A percentile compares a stretch with the other conserved stretches of the same genome.
Evolutionary conservation across 2,329 filamentous ascomycete species (phyloP).

Genomic region (Mariannaea sp.): DNA sequence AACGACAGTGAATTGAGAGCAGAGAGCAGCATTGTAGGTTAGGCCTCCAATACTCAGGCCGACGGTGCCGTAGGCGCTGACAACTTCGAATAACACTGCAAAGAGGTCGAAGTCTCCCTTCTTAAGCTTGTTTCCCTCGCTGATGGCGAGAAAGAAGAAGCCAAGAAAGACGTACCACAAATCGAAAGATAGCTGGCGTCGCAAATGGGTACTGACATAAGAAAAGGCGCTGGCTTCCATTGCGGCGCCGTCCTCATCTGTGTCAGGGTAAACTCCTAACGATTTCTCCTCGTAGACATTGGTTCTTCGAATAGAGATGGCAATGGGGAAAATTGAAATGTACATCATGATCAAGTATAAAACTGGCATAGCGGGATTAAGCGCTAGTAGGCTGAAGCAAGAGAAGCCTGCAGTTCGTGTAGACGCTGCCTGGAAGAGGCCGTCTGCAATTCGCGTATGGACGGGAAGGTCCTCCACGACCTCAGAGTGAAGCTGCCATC

Average conservation of each 20-base stretch:
- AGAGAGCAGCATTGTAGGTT: slow-evolving; percentile 77
- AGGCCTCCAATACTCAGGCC: slow-evolving; percentile 87
- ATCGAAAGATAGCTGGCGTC: slow-evolving; percentile 93
- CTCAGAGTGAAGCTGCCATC: slow-evolving; percentile 68
- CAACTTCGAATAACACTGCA: slow-evolving; percentile 78
- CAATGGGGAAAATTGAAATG: slow-evolving; percentile 95
- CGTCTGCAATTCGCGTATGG: slow-evolving; percentile 79
- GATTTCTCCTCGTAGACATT: slow-evolving; percentile 96
- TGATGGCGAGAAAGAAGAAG: slow-evolving; percentile 89
- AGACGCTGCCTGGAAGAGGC: slow-evolving; percentile 86
- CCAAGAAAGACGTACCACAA: slow-evolving; percentile 96
- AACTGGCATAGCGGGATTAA: slow-evolving; percentile 91
- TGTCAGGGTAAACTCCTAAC: slow-evolving; percentile 70
- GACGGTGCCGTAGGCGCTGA: slow-evolving; percentile 93
- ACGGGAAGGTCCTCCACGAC: slow-evolving; percentile 70
- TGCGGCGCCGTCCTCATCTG: slow-evolving; percentile 53
- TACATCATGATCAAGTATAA: slow-evolving; percentile 99
- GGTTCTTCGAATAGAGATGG: slow-evolving; percentile 89
- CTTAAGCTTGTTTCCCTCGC: slow-evolving; percentile 76
- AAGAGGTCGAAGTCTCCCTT: slow-evolving; percentile 69
- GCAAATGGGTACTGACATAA: slow-evolving; percentile 90
- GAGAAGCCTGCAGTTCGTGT: slow-evolving; percentile 92
- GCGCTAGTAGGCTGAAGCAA: slow-evolving; percentile 73
- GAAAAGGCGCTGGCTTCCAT: slow-evolving; percentile 66
- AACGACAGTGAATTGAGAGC: slow-evolving; percentile 76